Base-by-base conservation (phyloP, 2,329 filamentous ascomycete genomes). In the Monilinia fructigena region DNA sequence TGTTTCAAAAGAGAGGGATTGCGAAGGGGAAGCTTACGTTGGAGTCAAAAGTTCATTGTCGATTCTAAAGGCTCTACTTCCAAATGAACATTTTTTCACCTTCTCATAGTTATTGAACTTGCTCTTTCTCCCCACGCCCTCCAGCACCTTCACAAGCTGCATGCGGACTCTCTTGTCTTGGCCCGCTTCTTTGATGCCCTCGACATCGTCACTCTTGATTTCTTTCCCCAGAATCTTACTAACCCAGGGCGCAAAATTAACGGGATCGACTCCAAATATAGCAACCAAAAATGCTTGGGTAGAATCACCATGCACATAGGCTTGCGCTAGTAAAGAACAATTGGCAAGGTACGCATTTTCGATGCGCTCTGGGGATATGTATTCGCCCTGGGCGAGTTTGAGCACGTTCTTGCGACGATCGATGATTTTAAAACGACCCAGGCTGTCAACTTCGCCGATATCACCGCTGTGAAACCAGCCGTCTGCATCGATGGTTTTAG, bases 391-490 rank as follows among this genome's bases (percentile, higher is more conserved):
- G 0, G 94, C 89, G 66, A 99, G 86, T 85, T 99, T 99, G 76
- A 99, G 87, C n/a, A 99, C 92, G 79, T 98, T 98, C 89, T 99
- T 99, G 80, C 93, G 89, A 74, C 95, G 93, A 79, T 99, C 95
- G 74, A 99, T 89, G 78, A 99, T 96, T 79, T 86, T 88, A 82
- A 98, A 89, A 68, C 93, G 91, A 69, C 95, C 95, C 75, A 91
- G 79, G 72, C 88, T 87, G 78, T 99, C 95, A 31, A 99, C 83
- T 70, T 88, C 86, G 75, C 88, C 92, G 71, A 99, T 94, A 74
- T 99, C 95, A 65, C 95, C 95, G 0, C 93, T 97, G 77, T 91
- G 90, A 85, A 99, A 98, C 95, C 95, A 99, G 69, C 95, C 95
- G 71, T 97, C 93, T 42, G 89, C 82, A 11, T 94, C 92, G 55